Conservation (phyloP, 2,329 filamentous ascomycete species). For the Penicillium concentricum region DNA sequence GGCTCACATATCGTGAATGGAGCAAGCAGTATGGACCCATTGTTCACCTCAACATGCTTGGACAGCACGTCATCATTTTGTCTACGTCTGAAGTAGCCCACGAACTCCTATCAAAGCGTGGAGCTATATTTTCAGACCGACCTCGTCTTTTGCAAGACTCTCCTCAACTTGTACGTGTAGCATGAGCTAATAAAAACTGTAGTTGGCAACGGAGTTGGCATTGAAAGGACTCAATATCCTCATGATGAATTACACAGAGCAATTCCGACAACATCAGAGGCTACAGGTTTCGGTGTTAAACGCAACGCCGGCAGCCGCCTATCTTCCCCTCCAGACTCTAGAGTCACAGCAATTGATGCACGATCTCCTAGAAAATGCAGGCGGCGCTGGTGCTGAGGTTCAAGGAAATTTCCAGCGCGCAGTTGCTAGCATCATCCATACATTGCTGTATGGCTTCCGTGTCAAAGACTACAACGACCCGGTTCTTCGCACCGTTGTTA, state of each 20-base stretch:
- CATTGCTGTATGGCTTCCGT: neutral
- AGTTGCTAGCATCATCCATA: neutral
- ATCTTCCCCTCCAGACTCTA: constrained; percentile 4
- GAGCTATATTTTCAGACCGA: neutral
- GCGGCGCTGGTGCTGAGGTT: neutral
- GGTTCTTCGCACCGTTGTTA: neutral
- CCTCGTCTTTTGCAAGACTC: neutral
- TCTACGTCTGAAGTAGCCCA: neutral
- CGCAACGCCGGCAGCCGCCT: constrained; percentile 14
- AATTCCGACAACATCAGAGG: constrained; percentile 47
- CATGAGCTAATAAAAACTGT: neutral
- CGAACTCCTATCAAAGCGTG: neutral
- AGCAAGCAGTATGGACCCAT: neutral
- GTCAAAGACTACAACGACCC: neutral
- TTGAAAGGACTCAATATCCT: constrained; percentile 43
- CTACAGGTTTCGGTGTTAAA: constrained; percentile 50
- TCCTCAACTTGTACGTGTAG: neutral
- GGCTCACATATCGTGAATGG: neutral
- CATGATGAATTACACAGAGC: constrained; percentile 52
- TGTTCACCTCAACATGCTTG: neutral
- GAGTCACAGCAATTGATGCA: neutral
- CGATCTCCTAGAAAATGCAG: neutral
- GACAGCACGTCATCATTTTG: neutral
- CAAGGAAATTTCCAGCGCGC: neutral
- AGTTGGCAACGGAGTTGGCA: constrained; percentile 16